phyloP scores from a whole-genome alignment of 305 asterid species.

The Fraxinus velutina region DNA sequence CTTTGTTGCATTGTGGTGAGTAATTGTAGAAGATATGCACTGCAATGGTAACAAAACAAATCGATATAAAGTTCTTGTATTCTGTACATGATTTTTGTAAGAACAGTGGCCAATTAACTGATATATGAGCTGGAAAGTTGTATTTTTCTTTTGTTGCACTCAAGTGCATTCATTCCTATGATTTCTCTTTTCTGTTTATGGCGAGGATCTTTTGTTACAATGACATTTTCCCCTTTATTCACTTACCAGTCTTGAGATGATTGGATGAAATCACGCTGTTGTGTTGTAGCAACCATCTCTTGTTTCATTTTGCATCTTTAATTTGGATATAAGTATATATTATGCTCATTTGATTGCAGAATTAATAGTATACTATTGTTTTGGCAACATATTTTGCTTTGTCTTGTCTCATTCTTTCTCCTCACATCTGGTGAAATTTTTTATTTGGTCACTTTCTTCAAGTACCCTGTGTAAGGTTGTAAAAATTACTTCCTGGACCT shows the following conservation, averaged over 20 bases:
- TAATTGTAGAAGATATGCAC: not conserved
- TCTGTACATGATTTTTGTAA: not conserved
- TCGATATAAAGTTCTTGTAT: not conserved
- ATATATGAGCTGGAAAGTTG: not conserved
- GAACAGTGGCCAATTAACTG: conserved; percentile 1
- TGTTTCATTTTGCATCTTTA: conserved; percentile 6
- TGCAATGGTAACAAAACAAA: not conserved
- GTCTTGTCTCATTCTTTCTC: not conserved
- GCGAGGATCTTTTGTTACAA: not conserved
- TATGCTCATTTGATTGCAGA: not conserved
- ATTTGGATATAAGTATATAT: not conserved
- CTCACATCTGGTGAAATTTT: not conserved
- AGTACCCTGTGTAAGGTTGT: conserved; percentile 11
- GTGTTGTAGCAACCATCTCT: not conserved
- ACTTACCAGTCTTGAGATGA: not conserved
- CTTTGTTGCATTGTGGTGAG: conserved; percentile 9
- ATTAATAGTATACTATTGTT: not conserved
- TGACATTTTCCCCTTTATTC: not conserved
- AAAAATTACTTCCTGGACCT: not conserved
- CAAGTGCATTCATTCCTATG: not conserved
- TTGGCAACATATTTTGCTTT: not conserved
- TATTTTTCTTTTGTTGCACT: not conserved
- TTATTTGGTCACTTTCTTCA: not conserved
- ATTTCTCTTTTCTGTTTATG: not conserved
- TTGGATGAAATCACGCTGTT: conserved; percentile 1